Conservation (phyloP, 345 rosid species). For the Dipteronia sinensis region DNA sequence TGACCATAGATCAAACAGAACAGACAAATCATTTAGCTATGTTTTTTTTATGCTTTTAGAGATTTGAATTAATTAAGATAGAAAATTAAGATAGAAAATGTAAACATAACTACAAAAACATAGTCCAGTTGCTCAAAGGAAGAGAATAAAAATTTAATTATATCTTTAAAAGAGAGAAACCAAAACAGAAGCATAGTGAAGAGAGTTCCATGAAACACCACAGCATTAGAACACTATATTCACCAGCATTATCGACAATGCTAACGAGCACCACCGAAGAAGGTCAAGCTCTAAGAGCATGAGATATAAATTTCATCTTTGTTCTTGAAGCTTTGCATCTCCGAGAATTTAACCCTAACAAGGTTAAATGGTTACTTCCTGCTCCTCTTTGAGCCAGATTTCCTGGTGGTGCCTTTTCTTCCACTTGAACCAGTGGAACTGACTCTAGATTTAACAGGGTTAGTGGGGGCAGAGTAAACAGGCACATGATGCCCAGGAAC, state of each 20-base stretch:
- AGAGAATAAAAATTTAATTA: background rate
- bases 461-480: slow-evolving; percentile 42
- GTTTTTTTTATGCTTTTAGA: no score
- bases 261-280: background rate
- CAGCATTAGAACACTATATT: background rate
- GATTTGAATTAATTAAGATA: background rate
- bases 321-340: slow-evolving; percentile 76
- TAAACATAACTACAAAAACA: background rate
- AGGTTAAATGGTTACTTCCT: slow-evolving; percentile 40
- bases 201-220: background rate
- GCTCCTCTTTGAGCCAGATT: slow-evolving; percentile 52
- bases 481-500: slow-evolving; percentile 88
- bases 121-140: background rate
- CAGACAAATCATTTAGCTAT: background rate
- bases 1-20: background rate
- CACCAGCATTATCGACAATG: background rate
- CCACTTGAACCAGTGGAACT: slow-evolving; percentile 38
- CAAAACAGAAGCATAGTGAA: background rate
- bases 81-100: background rate
- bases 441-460: slow-evolving; percentile 39
- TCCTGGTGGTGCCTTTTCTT: slow-evolving; percentile 43
- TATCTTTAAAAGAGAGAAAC: background rate
- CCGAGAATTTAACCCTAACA: slow-evolving; percentile 28
- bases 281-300: slow-evolving; percentile 17
- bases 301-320: slow-evolving; percentile 44